Evolutionary conservation across 805 yeast genomes (phyloP), one percentile per base, ranked within the genome.

Genomic region (Zygoascus bituminiphila): DNA sequence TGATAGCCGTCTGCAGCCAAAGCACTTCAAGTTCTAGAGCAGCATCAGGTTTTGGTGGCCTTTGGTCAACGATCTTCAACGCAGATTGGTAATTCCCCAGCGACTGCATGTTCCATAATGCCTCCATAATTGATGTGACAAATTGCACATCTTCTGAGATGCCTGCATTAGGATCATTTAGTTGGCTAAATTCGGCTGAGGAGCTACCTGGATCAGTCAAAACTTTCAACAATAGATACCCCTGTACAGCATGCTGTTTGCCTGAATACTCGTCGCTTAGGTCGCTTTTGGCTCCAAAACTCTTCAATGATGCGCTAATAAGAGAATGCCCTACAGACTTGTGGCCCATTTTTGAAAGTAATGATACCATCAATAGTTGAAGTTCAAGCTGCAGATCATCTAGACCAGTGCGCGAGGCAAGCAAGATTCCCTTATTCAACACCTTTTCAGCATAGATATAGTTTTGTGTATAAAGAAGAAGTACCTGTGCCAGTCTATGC

Each of bases 351-450:
- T 17, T 21, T 4, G 17, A 17, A 7, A 36, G 21, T 4, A 44
- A 23, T 33, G 29, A 45, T 8, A 44, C 35, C 35, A 42, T 33
- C 5, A 52, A 37, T 37, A 48, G 39, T 19, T 46, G 49, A 19
- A 45, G 23, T 24, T 41, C 17, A 24, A 45, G 20, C 33, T 31
- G 22, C 22, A 23, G 31, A 8, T 21, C 44, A 17, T 29, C 17
- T 21, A 40, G 26, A 22, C 42, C 33, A 21, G 29, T 12, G 44
- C 42, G 25, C 15, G 29, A 20, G 12, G 49, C 44, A 26, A 45
- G 19, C 31, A 47, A 6, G 44, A 51, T 38, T 22, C 52, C 46
- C 45, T 23, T 45, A 19, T 33, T 35, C 38, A 50, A 5, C 40
- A 50, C 46, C 33, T 51, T 26, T 38, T 47, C 44, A 37, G 45